Base-by-base conservation (phyloP, 1,139 yeast genomes). In the Pichia kudriavzevii region DNA sequence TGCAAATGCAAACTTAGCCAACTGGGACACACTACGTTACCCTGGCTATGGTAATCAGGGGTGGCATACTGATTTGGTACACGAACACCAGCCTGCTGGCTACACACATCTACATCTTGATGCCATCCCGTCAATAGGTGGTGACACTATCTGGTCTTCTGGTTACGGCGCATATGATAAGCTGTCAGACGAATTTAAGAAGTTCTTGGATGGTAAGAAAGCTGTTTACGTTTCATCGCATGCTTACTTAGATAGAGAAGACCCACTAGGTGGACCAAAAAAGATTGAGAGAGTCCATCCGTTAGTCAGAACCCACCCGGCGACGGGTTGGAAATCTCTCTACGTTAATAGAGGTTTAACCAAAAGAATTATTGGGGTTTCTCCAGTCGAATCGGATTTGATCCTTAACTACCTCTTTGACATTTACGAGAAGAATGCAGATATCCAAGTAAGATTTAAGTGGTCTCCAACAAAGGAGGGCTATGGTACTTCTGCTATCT, bases 241-340 rank as follows among this genome's bases (percentile, higher is more conserved):
- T 41, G 44, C 46, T 12, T 67, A 67, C 44, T 40, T 65, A 34
- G 69, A 65, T 48, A 51, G 67, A 31, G 52, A 58, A 13, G 64
- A 67, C 45, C 68, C 70, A 24, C 56, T 67, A 38, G 47, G 54
- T 28, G 72, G 72, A 10, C 66, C 68, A 17, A 59, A 58, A 49
- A 50, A 64, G 25, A 53, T 67, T 38, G 69, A 64, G 40, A 59
- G 70, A 45, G 61, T 55, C 35, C 75, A 69, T 46, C 73, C 73
- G 2, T 26, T 69, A 15, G 61, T 69, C 20, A 60, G 72, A 53
- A 68, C 73, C 2, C 72, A 69, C 43, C 75, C 75, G 13, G 72
- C 66, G n/a, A 69, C 75, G 22, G 74, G 74, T 3, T 67, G 73
- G 73, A 69, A 69, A 51, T 58, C 66, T 5, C 55, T 69, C 47